Base-by-base conservation (phyloP, 1,139 yeast genomes). In the Lodderomyces orthopsilosis region DNA sequence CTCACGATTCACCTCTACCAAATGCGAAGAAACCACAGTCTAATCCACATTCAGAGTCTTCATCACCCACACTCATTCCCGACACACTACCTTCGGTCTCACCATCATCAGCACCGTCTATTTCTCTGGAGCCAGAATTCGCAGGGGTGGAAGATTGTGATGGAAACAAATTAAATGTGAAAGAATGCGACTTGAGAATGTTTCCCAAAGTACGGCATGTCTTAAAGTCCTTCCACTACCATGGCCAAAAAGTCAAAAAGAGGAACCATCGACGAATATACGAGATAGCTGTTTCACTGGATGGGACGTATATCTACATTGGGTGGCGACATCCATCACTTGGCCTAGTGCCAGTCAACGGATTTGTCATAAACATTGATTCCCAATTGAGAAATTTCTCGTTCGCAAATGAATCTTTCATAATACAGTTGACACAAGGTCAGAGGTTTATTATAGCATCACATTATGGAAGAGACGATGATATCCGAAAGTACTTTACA, bases 401-500 rank as follows among this genome's bases (percentile, higher is more conserved):
- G 9, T 50, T 51, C 38, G 44, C 48, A 3, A 42, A 41, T 21
- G 43, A 40, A 7, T 26, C 45, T 9, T 34, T 47, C 19, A 15
- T 49, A 2, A 40, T 51, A 7, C 47, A 50, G 36, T 19, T 51
- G 15, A 41, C 41, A 4, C 38, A 38, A 7, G 36, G 33, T 7
- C 24, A 27, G 19, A 44, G 42, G 3, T 27, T 41, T 13, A 50
- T 51, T 21, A 22, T 46, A 5, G 52, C 50, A 3, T 35, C 35
- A n/a, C 54, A 49, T 40, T 26, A 40, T 23, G 48, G 48, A 2
- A 26, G 41, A 14, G 51, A 47, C 33, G 40, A 30, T 5, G 41
- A 38, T 2, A n/a, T 52, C 8, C 46, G 54, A 17, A 42, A 47
- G 8, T 52, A 46, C 41, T 48, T 51, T 26, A 46, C 41, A n/a